Evolutionary conservation across 768 basidiomycete genomes (phyloP), one percentile per base, ranked within the genome.

Genomic region (Arthromyces matolae): DNA sequence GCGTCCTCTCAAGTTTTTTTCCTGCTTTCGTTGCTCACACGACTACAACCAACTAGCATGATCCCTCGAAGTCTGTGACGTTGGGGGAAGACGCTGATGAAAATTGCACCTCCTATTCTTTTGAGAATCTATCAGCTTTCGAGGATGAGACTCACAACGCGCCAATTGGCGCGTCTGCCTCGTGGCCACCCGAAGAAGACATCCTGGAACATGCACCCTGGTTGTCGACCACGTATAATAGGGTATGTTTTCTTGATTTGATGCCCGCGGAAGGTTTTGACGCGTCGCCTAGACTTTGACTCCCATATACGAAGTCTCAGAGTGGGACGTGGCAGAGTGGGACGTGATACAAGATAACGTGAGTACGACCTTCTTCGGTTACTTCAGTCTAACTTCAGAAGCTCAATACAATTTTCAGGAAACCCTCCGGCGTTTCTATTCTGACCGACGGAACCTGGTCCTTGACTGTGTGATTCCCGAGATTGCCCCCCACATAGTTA

Each of bases 401-500:
- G 18, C 35, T n/a, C n/a, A n/a, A n/a, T n/a, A n/a, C n/a, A n/a
- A 41, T 22, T 24, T 23, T 37, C 40, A 71, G 69, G 61, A 62
- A 34, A 52, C 57, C 27, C 57, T 70, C 16, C 47, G 57, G 32
- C 38, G 42, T 13, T 64, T 62, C 54, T 61, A 60, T 27, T 45
- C 49, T 27, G 52, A 58, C 22, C 60, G 57, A 12, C 57, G 60
- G 10, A 72, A 73, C 49, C 61, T 79, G 10, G 69, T 79, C 19
- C 49, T 79, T 10, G 75, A 78, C 46, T 79, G 77, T 19, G 46
- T 57, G 16, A 45, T 46, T 45, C 75, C 76, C 5, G 51, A 69
- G 6, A 31, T 64, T 5, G 59, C 68, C 1, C 80, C 80, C 0
- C 77, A 78, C 59, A 76, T 83, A 45, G 76, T 79, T 41, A 71